These are phyloP conservation scores for Sequoia sempervirens DNA, from an alignment of 75 land plant genomes.

Conservation along the genomic window DNA sequence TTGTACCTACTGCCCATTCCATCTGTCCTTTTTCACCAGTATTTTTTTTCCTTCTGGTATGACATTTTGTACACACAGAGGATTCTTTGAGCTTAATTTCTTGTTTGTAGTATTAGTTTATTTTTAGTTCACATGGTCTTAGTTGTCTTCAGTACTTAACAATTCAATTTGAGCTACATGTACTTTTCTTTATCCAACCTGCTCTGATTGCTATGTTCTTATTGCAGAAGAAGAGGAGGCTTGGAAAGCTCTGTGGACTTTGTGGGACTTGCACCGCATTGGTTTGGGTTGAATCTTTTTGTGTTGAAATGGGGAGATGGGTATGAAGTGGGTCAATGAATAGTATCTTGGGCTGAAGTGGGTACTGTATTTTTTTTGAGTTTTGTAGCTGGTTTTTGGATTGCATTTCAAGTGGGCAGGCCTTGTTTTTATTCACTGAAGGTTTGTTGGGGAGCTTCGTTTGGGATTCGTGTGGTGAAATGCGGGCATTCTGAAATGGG, in stretches of 20 bases:
- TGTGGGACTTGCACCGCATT: neutral
- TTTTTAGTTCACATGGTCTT: neutral
- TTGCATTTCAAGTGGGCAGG: neutral
- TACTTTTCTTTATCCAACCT: neutral
- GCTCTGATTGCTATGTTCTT: neutral
- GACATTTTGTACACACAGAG: neutral
- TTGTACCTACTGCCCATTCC: too few relatives aligned
- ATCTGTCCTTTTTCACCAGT: neutral
- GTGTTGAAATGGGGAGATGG: neutral
- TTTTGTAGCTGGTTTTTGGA: neutral
- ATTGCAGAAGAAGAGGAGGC: neutral
- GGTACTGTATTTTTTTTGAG: neutral
- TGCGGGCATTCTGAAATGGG: neutral
- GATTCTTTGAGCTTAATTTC: neutral
- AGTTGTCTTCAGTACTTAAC: too few relatives aligned
- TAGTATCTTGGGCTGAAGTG: neutral
- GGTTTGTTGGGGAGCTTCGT: neutral
- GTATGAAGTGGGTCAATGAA: neutral
- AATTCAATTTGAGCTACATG: neutral
- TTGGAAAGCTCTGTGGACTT: neutral
- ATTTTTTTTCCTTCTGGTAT: neutral
- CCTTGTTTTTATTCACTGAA: neutral
- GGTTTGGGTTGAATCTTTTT: neutral
- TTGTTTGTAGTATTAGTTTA: neutral
- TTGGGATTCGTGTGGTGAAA: neutral